Conservation (phyloP, 2,329 filamentous ascomycete species). For the Neophaeococcomyces aloes region DNA sequence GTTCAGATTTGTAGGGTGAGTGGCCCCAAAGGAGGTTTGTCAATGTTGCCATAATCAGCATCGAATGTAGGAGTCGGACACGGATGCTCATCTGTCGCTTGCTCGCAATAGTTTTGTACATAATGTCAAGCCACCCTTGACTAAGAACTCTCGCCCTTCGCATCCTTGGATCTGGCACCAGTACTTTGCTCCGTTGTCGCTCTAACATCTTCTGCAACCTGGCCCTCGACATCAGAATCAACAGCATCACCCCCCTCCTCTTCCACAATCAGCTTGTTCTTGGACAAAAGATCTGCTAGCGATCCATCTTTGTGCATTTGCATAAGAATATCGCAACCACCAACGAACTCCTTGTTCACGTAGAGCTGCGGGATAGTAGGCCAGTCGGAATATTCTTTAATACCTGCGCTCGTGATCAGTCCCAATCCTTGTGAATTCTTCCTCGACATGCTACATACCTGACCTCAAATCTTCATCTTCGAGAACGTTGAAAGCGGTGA, state of each 20-base stretch:
- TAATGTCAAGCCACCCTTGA: background rate
- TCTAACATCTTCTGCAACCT: constrained; percentile 12
- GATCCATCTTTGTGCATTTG: constrained; percentile 96
- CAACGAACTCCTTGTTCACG: constrained; percentile 88
- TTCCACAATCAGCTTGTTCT: constrained; percentile 73
- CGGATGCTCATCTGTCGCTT: background rate
- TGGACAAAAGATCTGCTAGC: constrained; percentile 78
- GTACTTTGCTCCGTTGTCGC: constrained; percentile 15
- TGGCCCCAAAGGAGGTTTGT: no score
- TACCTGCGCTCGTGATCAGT: constrained; percentile 46
- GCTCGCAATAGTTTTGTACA: background rate
- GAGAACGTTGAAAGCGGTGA: constrained; percentile 95
- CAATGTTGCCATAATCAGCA: no score
- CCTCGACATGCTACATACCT: constrained; percentile 43
- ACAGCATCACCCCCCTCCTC: constrained; percentile 36
- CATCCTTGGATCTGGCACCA: constrained; percentile 16
- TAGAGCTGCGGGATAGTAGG: constrained; percentile 97
- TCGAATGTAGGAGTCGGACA: no score
- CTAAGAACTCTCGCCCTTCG: constrained; percentile 18
- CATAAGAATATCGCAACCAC: constrained; percentile 94
- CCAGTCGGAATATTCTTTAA: constrained; percentile 99
- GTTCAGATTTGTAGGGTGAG: no score
- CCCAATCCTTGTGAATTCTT: background rate
- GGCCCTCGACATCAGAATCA: constrained; percentile 13
- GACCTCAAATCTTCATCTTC: constrained; percentile 78